Conservation (phyloP, 768 basidiomycete genomes). For the Aureoboletus auriporus region DNA sequence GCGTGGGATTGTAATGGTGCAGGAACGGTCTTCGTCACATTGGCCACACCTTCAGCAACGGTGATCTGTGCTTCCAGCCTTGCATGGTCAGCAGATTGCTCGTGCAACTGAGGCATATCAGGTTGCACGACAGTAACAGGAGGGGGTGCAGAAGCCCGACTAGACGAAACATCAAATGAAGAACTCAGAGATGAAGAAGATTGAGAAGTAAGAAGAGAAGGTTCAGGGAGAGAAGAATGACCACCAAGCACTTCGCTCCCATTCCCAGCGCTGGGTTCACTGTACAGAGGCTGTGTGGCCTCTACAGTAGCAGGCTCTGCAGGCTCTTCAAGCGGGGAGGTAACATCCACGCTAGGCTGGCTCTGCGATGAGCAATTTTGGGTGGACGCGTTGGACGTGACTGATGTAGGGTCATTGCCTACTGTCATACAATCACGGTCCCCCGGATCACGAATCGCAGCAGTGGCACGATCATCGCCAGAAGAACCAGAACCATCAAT, state of each 20-base stretch:
- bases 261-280: conserved; percentile 16
- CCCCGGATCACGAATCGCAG: conserved; percentile 12
- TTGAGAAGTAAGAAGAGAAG: conserved; percentile 29
- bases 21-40: conserved; percentile 5
- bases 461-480: conserved; percentile 19
- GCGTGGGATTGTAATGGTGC: conserved; percentile 38
- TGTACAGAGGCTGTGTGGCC: conserved; percentile 17
- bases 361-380: conserved; percentile 15
- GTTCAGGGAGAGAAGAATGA: conserved; percentile 24
- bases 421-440: conserved; percentile 16
- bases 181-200: conserved; percentile 31
- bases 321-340: conserved; percentile 18
- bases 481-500: conserved; percentile 35
- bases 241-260: conserved; percentile 14
- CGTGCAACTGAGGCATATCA: conserved; percentile 37
- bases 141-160: conserved; percentile 36
- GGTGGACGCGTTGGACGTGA: conserved; percentile 18
- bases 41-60: conserved; percentile 1
- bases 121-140: conserved; percentile 26
- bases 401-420: conserved; percentile 24
- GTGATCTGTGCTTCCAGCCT: conserved; percentile 44
- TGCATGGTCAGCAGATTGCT: conserved; percentile 45
- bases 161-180: conserved; percentile 45
- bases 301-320: conserved; percentile 14
- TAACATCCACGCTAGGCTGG: conserved; percentile 19